phyloP scores from a whole-genome alignment of 345 rosid genomes.

The Leavenworthia alabamica region DNA sequence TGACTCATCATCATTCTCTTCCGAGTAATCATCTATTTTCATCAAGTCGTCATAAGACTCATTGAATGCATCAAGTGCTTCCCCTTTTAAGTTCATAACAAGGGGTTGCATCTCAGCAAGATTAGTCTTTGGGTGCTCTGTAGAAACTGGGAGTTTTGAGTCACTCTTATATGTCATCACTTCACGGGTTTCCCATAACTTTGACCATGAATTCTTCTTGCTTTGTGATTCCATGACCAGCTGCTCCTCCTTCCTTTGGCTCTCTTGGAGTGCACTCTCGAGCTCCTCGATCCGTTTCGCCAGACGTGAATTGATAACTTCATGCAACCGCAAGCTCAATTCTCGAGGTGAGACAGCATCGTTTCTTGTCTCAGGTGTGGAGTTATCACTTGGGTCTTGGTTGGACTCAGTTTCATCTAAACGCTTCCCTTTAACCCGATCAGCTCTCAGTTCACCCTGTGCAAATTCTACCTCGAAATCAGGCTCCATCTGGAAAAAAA shows the following conservation, averaged over 20 bases:
- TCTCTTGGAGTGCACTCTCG: conserved; percentile 61
- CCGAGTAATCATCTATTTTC: conserved; percentile 56
- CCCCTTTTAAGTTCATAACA: conserved; percentile 64
- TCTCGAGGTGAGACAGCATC: conserved; percentile 71
- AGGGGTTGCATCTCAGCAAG: conserved; percentile 40
- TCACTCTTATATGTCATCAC: conserved; percentile 21
- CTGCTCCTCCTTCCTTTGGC: conserved; percentile 54
- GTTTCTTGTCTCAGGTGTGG: conserved; percentile 49
- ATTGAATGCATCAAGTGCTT: conserved; percentile 70
- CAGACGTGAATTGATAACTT: conserved; percentile 66
- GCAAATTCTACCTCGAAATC: conserved; percentile 53
- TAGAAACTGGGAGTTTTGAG: conserved; percentile 22
- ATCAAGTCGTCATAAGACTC: conserved; percentile 63
- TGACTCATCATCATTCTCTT: conserved; percentile 39
- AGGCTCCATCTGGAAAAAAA: conserved; percentile 50
- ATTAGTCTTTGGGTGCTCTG: conserved; percentile 27
- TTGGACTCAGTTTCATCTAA: conserved; percentile 36
- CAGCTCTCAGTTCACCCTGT: conserved; percentile 51
- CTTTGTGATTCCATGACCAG: conserved; percentile 42
- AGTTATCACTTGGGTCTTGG: conserved; percentile 49
- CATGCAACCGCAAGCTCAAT: conserved; percentile 63
- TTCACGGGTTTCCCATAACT: conserved; percentile 30
- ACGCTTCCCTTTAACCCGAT: conserved; percentile 21
- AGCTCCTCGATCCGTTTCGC: conserved; percentile 64
- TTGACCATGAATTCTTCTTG: conserved; percentile 33